Evolutionary conservation across 2,329 filamentous ascomycete species (phyloP), one percentile per base, ranked within the genome.

Genomic region (Byssochlamys sp.): DNA sequence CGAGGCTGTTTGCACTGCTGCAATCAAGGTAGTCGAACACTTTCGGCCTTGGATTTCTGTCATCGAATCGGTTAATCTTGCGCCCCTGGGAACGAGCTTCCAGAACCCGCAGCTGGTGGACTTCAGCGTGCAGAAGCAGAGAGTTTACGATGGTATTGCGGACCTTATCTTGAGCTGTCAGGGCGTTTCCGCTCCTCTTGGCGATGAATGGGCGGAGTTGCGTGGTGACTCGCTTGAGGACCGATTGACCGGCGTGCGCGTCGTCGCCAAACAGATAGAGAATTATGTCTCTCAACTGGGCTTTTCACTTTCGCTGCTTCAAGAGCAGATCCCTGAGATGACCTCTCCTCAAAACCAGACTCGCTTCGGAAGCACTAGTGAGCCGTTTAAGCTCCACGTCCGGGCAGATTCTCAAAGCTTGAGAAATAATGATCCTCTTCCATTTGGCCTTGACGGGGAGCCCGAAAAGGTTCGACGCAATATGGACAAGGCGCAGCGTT

Each of bases 201-300:
- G 88, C 7, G 94, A 99, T 69, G 94, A 99, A 74, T 99, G 94
- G 94, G 85, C 91, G 3, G 91, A 96, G 70, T 80, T 91, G n/a
- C 85, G 91, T 50, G 90, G 91, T 1, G 90, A 95, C 69, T 89
- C 91, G 6, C 78, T 99, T 29, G 92, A 96, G 68, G 90, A 90
- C 63, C 85, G 94, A 25, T 75, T 97, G 27, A 88, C 88, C 62
- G 87, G 89, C 61, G 90, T 96, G 58, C 84, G 88, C 55, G 81
- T 84, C 58, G 88, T 90, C 60, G 85, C 87, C 9, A 84, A 88
- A 64, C 88, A 92, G 52, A 78, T 99, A 19, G 91, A 97, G 70
- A 89, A 86, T 24, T 91, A 89, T 65, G 88, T 91, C 11, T 89
- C 89, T 0, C 90, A 96, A 66, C 85, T 96, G 62, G 88, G 89